Evolutionary conservation across 176 grass and related monocot genomes (phyloP), one percentile per base, ranked within the genome.

Genomic region (Cenchrus fungigraminus): DNA sequence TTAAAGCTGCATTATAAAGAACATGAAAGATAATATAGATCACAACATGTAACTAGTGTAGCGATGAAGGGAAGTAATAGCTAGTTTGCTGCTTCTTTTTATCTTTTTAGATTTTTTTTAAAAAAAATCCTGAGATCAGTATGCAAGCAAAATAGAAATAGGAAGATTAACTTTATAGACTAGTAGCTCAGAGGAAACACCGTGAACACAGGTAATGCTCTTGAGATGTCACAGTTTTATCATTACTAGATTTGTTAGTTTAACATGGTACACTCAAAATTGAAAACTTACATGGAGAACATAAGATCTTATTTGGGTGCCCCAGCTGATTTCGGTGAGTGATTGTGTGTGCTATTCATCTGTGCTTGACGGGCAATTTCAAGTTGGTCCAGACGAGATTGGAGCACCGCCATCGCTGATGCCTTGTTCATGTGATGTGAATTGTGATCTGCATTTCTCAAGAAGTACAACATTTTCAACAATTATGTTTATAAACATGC

Each of bases 231-330:
- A 25, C 25, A 42, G 46, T 19, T 86, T 65, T 83, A 90, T 37
- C 57, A 76, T 73, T 57, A 31, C 9, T 51, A 64, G 44, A 78
- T 16, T 73, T 16, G 50, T 42, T 59, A 78, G 58, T n/a, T 54
- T 42, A 60, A 65, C 49, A 19, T 63, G 71, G n/a, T 73, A 62
- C 52, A 54, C 4, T 4, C n/a, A 84, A 60, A 65, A 83, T 71
- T 28, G 68, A 78, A 52, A 86, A 55, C 93, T 91, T 89, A 98
- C 97, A 82, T 98, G 97, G 52, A 98, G 91, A 28, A 95, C 88
- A 74, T 95, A 98, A 42, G 97, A 94, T 90, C 97, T 95, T 89
- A 98, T 98, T 91, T 98, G 97, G 86, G 86, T 92, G 77, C 97
- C 97, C 97, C 97, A 98, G 83, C 93, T 88, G 46, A 95, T 94